Base-by-base conservation (phyloP, 805 yeast genomes). In the Candida gorgasii region DNA sequence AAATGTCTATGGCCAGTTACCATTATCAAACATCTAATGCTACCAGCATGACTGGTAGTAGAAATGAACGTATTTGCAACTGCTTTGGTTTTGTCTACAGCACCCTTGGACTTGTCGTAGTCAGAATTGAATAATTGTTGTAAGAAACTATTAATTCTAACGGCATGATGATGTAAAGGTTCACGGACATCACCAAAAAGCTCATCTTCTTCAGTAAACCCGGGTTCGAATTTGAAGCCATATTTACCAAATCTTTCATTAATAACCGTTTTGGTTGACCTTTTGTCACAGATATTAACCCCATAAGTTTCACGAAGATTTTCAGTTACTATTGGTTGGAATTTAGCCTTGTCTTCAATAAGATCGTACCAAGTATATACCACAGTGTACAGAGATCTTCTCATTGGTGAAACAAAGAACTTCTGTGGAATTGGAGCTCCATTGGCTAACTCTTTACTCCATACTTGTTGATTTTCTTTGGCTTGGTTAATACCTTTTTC, bases 361-460 rank as follows among this genome's bases (percentile, higher is more conserved):
- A 69, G 58, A 20, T 66, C 76, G 8, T 65, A 58, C 75, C 80
- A 76, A 1, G 87, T 80, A 34, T 69, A 58, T 5, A 67, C 63
- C 47, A 76, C 65, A 0, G 89, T 83, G 51, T 73, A 73, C n/a
- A 76, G 63, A 16, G 86, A 77, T 52, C 89, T 68, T 36, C 83
- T 79, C 61, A 83, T 72, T 0, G 89, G 88, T 1, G 86, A 80
- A 20, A 74, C 72, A 56, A 75, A 83, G 48, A 76, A 79, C 32
- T 62, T 66, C 16, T 70, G 58, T 0, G 88, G 88, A n/a, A 78
- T 48, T 4, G 83, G 79, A 3, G 78, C 78, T 2, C 80, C 75
- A n/a, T 61, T 55, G 6, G 43, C 49, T 5, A 77, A 50, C 50
- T 81, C 75, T 5, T 53, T 46, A 32, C 53, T 46, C 78, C 81